Conservation (phyloP, 805 yeast genomes). For the Yamadazyma akitaensis region DNA sequence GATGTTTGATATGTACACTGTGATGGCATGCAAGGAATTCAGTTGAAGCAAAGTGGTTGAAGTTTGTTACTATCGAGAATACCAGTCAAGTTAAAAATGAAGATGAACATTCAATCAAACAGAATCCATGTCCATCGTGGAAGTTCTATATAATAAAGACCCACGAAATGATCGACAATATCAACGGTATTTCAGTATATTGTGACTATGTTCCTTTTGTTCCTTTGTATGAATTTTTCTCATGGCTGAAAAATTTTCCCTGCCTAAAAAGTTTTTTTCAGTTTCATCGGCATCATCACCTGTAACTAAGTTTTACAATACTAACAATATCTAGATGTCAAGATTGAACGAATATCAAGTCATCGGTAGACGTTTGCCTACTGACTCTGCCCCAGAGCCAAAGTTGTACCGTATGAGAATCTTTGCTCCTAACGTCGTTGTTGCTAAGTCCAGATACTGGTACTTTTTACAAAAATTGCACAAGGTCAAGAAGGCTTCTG, state of each 20-base stretch:
- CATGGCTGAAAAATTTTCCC: neutral
- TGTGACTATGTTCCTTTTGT: neutral
- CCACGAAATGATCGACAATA: too few species aligned
- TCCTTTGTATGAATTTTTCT: neutral
- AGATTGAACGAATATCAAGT: slow-evolving; percentile 99
- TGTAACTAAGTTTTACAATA: slow-evolving; percentile 9
- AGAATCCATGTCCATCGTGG: too few species aligned
- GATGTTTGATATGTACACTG: neutral
- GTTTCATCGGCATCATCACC: neutral
- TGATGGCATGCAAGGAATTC: neutral
- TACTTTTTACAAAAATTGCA: slow-evolving; percentile 98
- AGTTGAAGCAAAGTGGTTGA: neutral
- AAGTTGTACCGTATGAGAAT: slow-evolving; percentile 99
- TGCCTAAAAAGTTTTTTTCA: neutral
- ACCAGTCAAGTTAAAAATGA: neutral
- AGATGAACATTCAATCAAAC: neutral
- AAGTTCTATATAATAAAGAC: too few species aligned
- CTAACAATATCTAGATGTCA: slow-evolving; percentile 55
- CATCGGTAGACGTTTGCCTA: slow-evolving; percentile 99
- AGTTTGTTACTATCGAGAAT: neutral
- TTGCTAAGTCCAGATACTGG: slow-evolving; percentile 99
- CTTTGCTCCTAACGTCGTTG: slow-evolving; percentile 98
- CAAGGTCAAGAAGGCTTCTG: slow-evolving; percentile 99
- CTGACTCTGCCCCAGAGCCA: slow-evolving; percentile 98
- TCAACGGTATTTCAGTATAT: too few species aligned